Base-by-base conservation (phyloP, 306 rosid genomes). In the Carpinus viminea region DNA sequence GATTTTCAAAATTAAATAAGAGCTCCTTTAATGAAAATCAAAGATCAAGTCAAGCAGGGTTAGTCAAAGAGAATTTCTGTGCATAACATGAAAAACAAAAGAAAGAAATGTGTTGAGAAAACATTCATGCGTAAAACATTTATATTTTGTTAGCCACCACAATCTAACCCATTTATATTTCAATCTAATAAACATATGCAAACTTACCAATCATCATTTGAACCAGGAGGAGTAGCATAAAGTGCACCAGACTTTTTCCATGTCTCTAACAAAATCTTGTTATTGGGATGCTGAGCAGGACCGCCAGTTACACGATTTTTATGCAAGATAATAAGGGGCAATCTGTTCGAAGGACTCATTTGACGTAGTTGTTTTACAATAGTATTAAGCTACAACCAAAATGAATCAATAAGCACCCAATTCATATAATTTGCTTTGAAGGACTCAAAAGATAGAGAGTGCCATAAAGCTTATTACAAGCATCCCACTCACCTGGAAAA, bases 251-350 rank as follows among this genome's bases (percentile, higher is more conserved):
- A 75, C 38, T 76, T 78, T 85, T 81, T 84, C 98, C 98, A 96
- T 46, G 61, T 79, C 87, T 89, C 97, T 83, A 96, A 45, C 79
- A 91, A 81, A 68, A 66, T 87, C 92, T 77, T 90, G 91, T 89
- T 86, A 48, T 79, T 85, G 56, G 92, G 96, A 74, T 59, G 80
- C 78, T 73, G 91, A 68, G 97, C 94, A 68, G 96, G 92, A 82
- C 96, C 91, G 34, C 90, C 83, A 78, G 73, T 79, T 43, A 93
- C 90, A 73, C 96, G 98, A 79, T 57, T 89, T 84, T 5, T 54
- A 87, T 96, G 98, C 84, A 96, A 89, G 80, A 96, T 89, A 79
- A 96, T 75, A 72, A 96, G 96, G 61, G 99, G 98, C 85, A 90
- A 77, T 83, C 87, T 89, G 85, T 91, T 91, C 36, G 93, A 70